Evolutionary conservation across 345 rosid genomes (phyloP), one percentile per base, ranked within the genome.

Genomic region (Aquilaria malaccensis): DNA sequence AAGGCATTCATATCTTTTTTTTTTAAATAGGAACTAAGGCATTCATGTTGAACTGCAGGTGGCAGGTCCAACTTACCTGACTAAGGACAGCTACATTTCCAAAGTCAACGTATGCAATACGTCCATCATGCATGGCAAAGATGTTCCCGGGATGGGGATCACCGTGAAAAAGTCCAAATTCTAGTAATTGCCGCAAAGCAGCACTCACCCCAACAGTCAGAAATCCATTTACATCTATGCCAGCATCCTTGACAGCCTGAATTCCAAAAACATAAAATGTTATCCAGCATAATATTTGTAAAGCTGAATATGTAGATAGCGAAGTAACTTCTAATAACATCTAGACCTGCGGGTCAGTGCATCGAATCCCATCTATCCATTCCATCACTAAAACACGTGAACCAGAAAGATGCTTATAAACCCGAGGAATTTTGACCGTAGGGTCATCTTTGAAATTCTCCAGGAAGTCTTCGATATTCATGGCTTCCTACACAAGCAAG

Each of bases 141-240:
- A 93, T 85, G 71, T 93, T 93, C 72, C 98, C 98, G 82, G 98
- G 98, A 74, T 93, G 98, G 41, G 98, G 98, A 80, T 93, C 98
- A 63, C 98, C 97, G 67, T 93, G 98, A 76, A 93, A 89, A 48
- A 93, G 80, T 47, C 98, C 98, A 30, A 93, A 89, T 76, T 93
- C 98, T 37, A 93, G 81, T 77, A 93, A 74, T 69, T 93, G 98
- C 54, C 97, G 71, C 55, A 93, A 63, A 72, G 98, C 98, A 76
- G 98, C 97, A 79, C 98, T 93, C 55, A 93, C 98, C 53, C 98
- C 97, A 76, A 93, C 85, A 13, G 96, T 93, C 63, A 93, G 75
- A 77, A 93, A 89, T 64, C 93, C 98, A 79, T 80, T 76, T 65
- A 93, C 64, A 69, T 93, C 97, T 30, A 93, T 81, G 57, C 98